phyloP scores from a whole-genome alignment of 345 rosid genomes.

The Capsella bursapastoris region DNA sequence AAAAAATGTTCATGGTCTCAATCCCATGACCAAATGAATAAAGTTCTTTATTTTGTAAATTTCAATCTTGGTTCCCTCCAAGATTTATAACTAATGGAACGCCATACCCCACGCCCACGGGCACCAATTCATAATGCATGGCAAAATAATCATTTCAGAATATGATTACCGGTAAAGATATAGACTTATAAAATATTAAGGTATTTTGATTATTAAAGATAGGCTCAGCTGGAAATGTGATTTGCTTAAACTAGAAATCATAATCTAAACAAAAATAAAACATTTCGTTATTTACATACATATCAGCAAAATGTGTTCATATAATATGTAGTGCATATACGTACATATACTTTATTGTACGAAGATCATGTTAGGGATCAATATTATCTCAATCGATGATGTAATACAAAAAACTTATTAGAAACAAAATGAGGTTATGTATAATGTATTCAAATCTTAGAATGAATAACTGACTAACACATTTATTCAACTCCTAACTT shows the following conservation, averaged over 20 bases:
- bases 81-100: slow-evolving; percentile 23
- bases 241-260: background rate
- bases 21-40: slow-evolving; percentile 29
- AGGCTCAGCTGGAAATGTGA: background rate
- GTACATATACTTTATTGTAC: too few species aligned
- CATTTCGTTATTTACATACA: too few species aligned
- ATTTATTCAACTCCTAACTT: too few species aligned
- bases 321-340: too few species aligned
- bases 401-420: too few species aligned
- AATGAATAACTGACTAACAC: too few species aligned
- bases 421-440: too few species aligned
- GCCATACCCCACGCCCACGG: slow-evolving; percentile 34
- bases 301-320: too few species aligned
- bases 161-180: slow-evolving; percentile 21
- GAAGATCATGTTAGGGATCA: too few species aligned
- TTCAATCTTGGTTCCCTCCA: slow-evolving; percentile 41
- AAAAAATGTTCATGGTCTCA: slow-evolving; percentile 18
- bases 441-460: too few species aligned
- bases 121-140: slow-evolving; percentile 34
- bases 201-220: background rate
- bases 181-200: background rate
- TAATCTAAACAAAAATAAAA: background rate
- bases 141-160: slow-evolving; percentile 31
- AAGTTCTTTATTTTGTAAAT: slow-evolving; percentile 31
- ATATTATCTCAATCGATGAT: too few species aligned